Evolutionary conservation across 2,329 filamentous ascomycete genomes (phyloP).

Genomic region (Aureobasidium sp.): DNA sequence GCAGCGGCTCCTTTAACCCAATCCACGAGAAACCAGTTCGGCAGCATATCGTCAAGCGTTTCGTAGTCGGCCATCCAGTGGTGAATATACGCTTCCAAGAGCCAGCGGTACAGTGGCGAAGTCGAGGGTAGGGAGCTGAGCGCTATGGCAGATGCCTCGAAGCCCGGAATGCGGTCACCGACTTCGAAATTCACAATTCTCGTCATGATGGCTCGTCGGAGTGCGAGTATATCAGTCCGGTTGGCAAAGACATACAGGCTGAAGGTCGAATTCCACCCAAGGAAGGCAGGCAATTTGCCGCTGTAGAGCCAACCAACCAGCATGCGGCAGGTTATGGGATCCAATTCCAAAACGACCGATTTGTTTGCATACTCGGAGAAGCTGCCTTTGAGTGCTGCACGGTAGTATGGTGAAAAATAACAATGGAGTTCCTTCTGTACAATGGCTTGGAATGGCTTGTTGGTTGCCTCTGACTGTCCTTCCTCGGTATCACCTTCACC

Average conservation of each 20-base stretch:
- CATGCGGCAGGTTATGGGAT: too few relatives aligned
- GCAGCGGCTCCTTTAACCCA: background rate
- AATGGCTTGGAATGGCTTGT: background rate
- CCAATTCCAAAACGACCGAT: background rate
- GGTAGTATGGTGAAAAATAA: background rate
- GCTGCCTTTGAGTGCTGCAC: background rate
- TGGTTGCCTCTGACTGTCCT: background rate
- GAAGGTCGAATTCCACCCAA: background rate
- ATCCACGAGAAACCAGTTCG: background rate
- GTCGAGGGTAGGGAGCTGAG: background rate
- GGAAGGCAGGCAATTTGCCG: background rate
- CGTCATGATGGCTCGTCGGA: background rate
- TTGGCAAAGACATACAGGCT: background rate
- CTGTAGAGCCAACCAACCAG: background rate
- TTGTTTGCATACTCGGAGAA: background rate
- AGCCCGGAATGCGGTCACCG: background rate
- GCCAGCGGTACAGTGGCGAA: background rate
- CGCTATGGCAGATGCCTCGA: background rate
- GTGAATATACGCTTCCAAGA: background rate
- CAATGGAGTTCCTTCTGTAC: background rate
- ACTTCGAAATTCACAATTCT: too few relatives aligned
- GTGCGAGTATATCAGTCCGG: background rate
- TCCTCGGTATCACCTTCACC: background rate
- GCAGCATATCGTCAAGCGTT: background rate
- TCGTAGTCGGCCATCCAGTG: background rate